phyloP scores from a whole-genome alignment of 768 basidiomycete genomes.

The Trametes gibbosa region DNA sequence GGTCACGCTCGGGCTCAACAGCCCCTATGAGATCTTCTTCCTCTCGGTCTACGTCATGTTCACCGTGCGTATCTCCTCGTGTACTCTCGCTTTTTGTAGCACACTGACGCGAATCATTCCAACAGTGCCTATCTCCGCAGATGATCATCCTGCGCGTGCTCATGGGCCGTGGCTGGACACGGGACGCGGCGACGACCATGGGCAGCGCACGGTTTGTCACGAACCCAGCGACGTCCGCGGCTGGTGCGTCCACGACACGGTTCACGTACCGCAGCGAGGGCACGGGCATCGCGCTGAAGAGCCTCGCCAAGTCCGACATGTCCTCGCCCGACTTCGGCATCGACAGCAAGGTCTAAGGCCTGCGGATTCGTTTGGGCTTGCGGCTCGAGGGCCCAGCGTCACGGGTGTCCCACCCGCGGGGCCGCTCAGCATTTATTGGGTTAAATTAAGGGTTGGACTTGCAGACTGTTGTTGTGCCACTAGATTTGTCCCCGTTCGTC shows the following conservation, averaged over 20 bases:
- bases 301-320: not conserved
- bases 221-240: not conserved
- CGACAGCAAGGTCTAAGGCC: not conserved
- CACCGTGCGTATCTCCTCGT: not conserved
- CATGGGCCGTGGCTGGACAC: slow-evolving; percentile 10
- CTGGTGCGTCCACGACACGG: not conserved
- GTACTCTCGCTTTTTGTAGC: not conserved
- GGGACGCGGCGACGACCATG: not conserved
- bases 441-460: not conserved
- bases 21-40: slow-evolving; percentile 5
- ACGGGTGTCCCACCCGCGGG: not conserved
- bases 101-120: not conserved
- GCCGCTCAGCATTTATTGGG: not conserved
- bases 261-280: not conserved
- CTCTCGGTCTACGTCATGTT: slow-evolving; percentile 11
- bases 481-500: not conserved
- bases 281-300: slow-evolving; percentile 1
- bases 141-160: slow-evolving; percentile 12
- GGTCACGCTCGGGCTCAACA: slow-evolving; percentile 4
- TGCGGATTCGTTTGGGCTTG: no score
- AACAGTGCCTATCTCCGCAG: slow-evolving; percentile 13
- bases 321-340: not conserved
- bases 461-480: not conserved
- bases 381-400: not conserved
- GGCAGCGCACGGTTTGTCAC: not conserved